Evolutionary conservation across 441 rosid genomes (phyloP).

Genomic region (Erodium texanum): DNA sequence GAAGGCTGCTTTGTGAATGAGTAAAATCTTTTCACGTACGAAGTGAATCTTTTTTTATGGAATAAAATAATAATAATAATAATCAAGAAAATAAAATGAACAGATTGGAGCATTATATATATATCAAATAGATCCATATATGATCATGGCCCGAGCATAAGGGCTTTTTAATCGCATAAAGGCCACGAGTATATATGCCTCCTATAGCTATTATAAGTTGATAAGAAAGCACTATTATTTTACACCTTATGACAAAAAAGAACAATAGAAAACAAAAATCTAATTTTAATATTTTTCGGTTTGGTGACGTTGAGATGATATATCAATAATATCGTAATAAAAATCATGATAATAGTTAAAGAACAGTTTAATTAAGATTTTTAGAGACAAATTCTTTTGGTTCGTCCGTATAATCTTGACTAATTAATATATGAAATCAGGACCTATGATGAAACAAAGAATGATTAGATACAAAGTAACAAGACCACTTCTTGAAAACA

Average conservation of each 20-base stretch:
- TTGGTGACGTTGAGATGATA: no score
- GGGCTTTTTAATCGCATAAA: neutral
- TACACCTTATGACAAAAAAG: no score
- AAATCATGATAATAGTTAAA: no score
- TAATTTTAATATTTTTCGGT: no score
- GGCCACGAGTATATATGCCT: neutral
- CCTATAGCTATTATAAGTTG: neutral
- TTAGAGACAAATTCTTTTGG: neutral
- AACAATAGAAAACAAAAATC: no score
- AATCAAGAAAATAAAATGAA: no score
- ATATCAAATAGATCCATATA: no score
- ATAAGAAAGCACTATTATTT: neutral
- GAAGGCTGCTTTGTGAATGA: neutral
- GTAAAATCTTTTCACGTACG: neutral
- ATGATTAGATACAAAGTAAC: slow-evolving; percentile 23
- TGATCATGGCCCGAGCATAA: neutral
- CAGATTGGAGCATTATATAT: no score
- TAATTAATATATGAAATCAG: slow-evolving; percentile 10
- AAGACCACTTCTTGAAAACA: slow-evolving; percentile 14
- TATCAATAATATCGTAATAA: no score
- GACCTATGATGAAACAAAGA: neutral
- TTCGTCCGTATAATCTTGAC: slow-evolving; percentile 20
- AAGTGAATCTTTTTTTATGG: neutral
- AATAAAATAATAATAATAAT: no score
- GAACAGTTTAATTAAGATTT: no score